Percentiles rank a stretch among this genome's conserved stretches.
Evolutionary conservation across 1,284 basidiomycete genomes (phyloP).

Genomic region (Ceratobasidium theobromae): DNA sequence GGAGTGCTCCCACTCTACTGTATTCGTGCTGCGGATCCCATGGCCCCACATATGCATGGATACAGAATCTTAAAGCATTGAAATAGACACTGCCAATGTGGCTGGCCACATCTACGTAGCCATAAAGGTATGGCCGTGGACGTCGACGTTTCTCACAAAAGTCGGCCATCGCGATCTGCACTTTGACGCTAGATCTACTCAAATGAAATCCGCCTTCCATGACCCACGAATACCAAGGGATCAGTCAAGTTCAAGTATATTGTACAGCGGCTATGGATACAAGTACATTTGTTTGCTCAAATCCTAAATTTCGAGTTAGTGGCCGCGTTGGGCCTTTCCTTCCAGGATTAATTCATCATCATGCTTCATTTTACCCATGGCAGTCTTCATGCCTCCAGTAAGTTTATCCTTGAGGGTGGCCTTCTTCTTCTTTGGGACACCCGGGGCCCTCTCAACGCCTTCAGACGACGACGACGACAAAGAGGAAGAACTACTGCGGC

Average conservation of each 20-base stretch:
- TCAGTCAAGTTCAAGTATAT: neutral
- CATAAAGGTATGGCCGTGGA: too few relatives aligned
- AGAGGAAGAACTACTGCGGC: neutral
- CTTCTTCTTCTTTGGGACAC: neutral
- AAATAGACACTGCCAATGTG: too few relatives aligned
- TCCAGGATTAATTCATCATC: constrained; percentile 36
- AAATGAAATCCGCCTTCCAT: neutral
- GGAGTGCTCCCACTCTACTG: too few relatives aligned
- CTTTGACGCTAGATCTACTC: neutral
- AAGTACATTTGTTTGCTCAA: neutral
- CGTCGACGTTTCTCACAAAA: too few relatives aligned
- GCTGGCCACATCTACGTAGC: too few relatives aligned
- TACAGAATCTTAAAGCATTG: too few relatives aligned
- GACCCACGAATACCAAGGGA: neutral
- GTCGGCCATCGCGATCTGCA: too few relatives aligned
- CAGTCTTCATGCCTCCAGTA: constrained; percentile 40
- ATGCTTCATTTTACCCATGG: constrained; percentile 38
- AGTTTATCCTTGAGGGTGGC: constrained; percentile 41
- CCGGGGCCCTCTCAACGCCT: neutral
- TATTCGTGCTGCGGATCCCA: too few relatives aligned
- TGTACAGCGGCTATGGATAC: neutral
- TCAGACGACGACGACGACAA: constrained; percentile 6
- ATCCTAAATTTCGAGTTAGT: neutral
- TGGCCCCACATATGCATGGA: too few relatives aligned
- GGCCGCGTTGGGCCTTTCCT: constrained; percentile 26